phyloP scores from a whole-genome alignment of 768 basidiomycete species.

The Ramaria sp. region DNA sequence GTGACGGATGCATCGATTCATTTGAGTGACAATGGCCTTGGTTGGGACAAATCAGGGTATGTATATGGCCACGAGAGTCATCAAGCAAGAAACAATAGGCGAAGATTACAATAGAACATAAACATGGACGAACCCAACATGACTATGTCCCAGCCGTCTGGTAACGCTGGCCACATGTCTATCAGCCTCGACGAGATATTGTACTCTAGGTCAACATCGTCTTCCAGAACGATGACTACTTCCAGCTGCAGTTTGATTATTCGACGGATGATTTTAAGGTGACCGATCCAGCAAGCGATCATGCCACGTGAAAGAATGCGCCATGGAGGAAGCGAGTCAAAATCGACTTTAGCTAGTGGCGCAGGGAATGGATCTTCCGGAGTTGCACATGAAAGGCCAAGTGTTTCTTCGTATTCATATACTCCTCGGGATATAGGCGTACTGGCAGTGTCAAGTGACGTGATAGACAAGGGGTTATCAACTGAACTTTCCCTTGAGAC shows the following conservation, averaged over 20 bases:
- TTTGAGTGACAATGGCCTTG: constrained; percentile 76
- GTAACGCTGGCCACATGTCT: constrained; percentile 41
- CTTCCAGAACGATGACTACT: constrained; percentile 55
- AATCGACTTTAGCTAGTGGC: neutral
- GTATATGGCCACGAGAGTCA: neutral
- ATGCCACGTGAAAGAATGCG: neutral
- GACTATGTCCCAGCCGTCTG: constrained; percentile 60
- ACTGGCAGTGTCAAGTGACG: neutral
- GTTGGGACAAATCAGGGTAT: constrained; percentile 16
- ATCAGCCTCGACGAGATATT: constrained; percentile 37
- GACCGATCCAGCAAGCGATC: constrained; percentile 2
- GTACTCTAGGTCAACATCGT: constrained; percentile 70
- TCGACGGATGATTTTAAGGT: neutral
- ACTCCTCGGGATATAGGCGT: neutral
- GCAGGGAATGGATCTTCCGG: neutral
- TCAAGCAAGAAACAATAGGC: neutral
- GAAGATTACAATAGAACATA: neutral
- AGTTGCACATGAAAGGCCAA: neutral
- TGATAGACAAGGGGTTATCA: neutral
- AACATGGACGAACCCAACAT: constrained; percentile 42
- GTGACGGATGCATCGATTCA: constrained; percentile 29
- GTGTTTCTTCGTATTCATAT: neutral
- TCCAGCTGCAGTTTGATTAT: neutral
- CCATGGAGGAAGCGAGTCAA: neutral
- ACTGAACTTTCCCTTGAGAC: too few species aligned